Base-by-base conservation (phyloP, 139 green algal genomes). In the Raphidocelis subcapitata region DNA sequence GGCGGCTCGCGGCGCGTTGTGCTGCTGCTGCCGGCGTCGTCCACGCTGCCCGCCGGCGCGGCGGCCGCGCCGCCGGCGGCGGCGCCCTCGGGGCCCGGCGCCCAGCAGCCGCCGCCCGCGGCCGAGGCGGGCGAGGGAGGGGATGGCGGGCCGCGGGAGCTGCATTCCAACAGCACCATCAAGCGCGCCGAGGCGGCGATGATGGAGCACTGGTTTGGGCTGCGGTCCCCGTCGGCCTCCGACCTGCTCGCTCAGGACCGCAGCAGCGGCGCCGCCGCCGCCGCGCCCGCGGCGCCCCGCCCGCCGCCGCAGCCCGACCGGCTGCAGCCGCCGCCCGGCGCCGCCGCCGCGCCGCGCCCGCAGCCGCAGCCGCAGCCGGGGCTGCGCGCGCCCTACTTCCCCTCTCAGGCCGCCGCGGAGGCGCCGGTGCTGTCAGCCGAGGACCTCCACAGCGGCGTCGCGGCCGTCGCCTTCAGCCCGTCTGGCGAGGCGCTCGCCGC, bases 161-260 rank as follows among this genome's bases (percentile, higher is more conserved):
- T 24, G 47, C 26, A 69, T 46, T 31, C 16, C 28, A 26, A 63
- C 33, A 77, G 31, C 61, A 77, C 70, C 3, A 29, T 77, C n/a
- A 77, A 61, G 5, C 63, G 70, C 31, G 70, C 70, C 26, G 60
- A 77, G 18, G 70, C 70, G 31, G 70, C 70, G 15, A 70, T 77
- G 70, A 21, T 68, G 61, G 24, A 77, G 47, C 28, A 64, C 24
- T 77, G 70, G 70, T 77, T 75, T 61, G 69, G 69, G n/a, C n/a
- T n/a, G n/a, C n/a, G n/a, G n/a, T n/a, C n/a, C n/a, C n/a, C n/a
- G n/a, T n/a, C n/a, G n/a, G n/a, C n/a, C n/a, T n/a, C n/a, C 1
- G 57, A 24, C 5, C 10, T 24, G 10, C 24, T 35, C 20, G 16
- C 1, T 3, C 20, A 57, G n/a, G 37, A 16, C 24, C 12, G 5